Base-by-base conservation (phyloP, 2,329 filamentous ascomycete species). In the Graphiopsis chlorocephala region DNA sequence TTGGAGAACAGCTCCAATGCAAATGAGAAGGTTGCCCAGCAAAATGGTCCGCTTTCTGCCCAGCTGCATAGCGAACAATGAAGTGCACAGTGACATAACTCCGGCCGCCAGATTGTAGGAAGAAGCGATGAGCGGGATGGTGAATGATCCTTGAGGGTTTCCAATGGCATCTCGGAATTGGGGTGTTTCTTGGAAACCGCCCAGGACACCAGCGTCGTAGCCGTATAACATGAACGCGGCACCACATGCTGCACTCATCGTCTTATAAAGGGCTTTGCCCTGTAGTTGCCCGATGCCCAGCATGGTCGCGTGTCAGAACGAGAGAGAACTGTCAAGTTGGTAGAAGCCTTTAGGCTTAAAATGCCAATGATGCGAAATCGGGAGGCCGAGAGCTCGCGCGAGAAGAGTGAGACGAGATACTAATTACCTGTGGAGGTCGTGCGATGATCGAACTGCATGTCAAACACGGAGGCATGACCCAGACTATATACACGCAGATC, bases 81-180 rank as follows among this genome's bases (percentile, higher is more conserved):
- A 47, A 17, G 67, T 64, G 28, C 61, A 66, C 2, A 72, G 47
- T 3, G 70, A 68, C 63, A 68, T 72, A 23, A 70, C 64, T 25
- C 64, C 65, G 11, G 69, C 69, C 2, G 69, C 70, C 7, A 71
- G 66, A 42, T 71, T 69, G 65, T 72, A 72, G 50, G 67, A 67
- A 4, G 70, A 63, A 4, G 68, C 70, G 33, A 73, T 72, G 53
- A 72, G 65, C 0, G 71, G 71, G 25, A 73, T 72, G 59, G 71
- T 68, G 74, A 72, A 83, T 79, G 67, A 82, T 78, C 17, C 63
- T 20, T 61, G 26, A 10, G 63, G 63, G 23, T 65, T 65, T 10
- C 77, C 66, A 4, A 82, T 83, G n/a, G 86, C 86, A 17, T 55
- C 57, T 3, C 61, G 61, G 48, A 66, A 66, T 29, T 60, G 61